These are phyloP conservation scores for Pythium vanterpoolii DNA, from an alignment of 352 stramenopile genomes.

Conservation along the genomic window DNA sequence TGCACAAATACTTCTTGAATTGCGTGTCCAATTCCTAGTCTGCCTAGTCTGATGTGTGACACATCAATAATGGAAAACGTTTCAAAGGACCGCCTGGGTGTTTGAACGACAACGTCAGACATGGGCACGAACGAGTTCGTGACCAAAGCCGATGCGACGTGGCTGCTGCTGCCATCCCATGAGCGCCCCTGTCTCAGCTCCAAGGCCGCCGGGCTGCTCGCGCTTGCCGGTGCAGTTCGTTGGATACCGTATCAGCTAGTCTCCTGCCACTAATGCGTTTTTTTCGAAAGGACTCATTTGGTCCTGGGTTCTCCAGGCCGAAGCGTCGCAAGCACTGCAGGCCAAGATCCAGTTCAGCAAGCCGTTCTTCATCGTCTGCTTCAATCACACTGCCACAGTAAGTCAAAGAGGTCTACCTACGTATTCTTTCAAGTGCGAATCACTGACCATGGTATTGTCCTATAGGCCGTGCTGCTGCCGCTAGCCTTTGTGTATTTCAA, in stretches of 20 bases:
- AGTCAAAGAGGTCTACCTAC: not conserved
- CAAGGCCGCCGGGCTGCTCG: not conserved
- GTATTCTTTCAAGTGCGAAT: not conserved
- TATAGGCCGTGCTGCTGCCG: constrained; percentile 38
- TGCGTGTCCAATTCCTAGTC: too few relatives aligned
- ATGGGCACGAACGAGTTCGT: not conserved
- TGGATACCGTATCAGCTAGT: not conserved
- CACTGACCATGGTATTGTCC: not conserved
- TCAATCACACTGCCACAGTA: constrained; percentile 42
- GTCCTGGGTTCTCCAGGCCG: constrained; percentile 13
- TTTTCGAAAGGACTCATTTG: constrained; percentile 1
- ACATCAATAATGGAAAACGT: too few relatives aligned
- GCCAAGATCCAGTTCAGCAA: constrained; percentile 39
- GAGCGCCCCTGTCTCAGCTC: not conserved
- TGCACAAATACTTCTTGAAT: too few relatives aligned
- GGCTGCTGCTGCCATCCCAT: not conserved
- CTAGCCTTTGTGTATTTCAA: constrained; percentile 35
- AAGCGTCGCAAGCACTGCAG: constrained; percentile 15
- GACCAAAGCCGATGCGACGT: not conserved
- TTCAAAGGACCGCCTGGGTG: too few relatives aligned
- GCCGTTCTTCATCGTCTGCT: constrained; percentile 60
- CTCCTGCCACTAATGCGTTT: not conserved
- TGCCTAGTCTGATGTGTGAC: too few relatives aligned
- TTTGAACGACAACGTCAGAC: not conserved
- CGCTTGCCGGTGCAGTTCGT: not conserved